Conservation (phyloP, 495 filamentous ascomycete genomes). For the Neurospora sp. region DNA sequence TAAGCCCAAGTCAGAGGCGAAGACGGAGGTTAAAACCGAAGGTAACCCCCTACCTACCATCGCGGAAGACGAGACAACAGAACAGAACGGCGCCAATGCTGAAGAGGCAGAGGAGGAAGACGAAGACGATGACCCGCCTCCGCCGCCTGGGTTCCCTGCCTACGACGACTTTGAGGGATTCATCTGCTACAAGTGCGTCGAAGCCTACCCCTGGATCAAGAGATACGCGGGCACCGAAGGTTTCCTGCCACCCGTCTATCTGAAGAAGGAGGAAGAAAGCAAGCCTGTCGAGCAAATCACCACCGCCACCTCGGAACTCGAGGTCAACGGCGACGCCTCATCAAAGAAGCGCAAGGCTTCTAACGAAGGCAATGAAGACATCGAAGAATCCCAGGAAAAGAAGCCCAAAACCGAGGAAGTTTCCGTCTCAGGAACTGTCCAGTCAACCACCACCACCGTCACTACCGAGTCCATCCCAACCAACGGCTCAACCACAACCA, state of each 20-base stretch:
- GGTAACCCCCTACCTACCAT: slow-evolving; percentile 27
- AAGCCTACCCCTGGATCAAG: slow-evolving; percentile 87
- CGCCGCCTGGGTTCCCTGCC: slow-evolving; percentile 74
- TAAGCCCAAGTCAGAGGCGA: slow-evolving; percentile 8
- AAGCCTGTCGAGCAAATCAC: slow-evolving; percentile 7
- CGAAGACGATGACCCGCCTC: slow-evolving; percentile 41
- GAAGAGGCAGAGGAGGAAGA: slow-evolving; percentile 21
- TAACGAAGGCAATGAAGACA: slow-evolving; percentile 39
- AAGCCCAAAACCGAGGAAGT: slow-evolving; percentile 41
- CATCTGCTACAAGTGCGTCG: slow-evolving; percentile 89
- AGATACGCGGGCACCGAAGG: slow-evolving; percentile 73
- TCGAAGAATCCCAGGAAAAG: slow-evolving; percentile 38
- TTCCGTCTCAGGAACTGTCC: background rate
- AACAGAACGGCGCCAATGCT: slow-evolving; percentile 12
- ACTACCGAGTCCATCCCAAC: background rate
- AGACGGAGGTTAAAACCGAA: slow-evolving; percentile 3
- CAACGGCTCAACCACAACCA: background rate
- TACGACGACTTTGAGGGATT: slow-evolving; percentile 85
- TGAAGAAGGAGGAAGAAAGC: slow-evolving; percentile 12
- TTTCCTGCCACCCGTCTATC: slow-evolving; percentile 63
- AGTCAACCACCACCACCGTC: background rate
- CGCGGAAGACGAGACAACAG: slow-evolving; percentile 22
- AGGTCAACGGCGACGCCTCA: slow-evolving; percentile 9
- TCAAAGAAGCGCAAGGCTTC: slow-evolving; percentile 72
- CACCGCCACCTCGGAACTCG: background rate